phyloP scores from a whole-genome alignment of 2,329 filamentous ascomycete genomes.

The Diaporthe velutina region DNA sequence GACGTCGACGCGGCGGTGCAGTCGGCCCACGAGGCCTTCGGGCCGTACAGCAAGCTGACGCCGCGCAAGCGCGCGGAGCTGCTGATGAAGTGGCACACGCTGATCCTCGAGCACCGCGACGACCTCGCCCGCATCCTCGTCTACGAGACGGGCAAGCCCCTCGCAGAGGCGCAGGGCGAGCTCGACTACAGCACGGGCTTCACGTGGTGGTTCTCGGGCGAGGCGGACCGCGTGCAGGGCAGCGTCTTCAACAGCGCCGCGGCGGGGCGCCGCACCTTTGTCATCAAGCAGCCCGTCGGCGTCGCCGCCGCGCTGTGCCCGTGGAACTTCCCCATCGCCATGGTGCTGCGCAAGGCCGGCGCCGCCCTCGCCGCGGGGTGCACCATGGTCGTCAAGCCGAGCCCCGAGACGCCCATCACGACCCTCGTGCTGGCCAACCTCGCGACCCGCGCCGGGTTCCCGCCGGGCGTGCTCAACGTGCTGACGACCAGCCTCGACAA shows the following conservation, averaged over 20 bases:
- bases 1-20: slow-evolving; percentile 55
- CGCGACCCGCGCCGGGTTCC: slow-evolving; percentile 79
- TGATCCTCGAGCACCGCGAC: slow-evolving; percentile 51
- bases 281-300: slow-evolving; percentile 81
- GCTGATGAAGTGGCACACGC: slow-evolving; percentile 52
- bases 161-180: slow-evolving; percentile 66
- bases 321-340: slow-evolving; percentile 78
- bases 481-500: slow-evolving; percentile 59
- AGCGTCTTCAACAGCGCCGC: slow-evolving; percentile 69
- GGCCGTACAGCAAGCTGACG: slow-evolving; percentile 52
- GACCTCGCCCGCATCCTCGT: slow-evolving; percentile 56
- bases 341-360: slow-evolving; percentile 76
- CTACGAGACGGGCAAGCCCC: slow-evolving; percentile 69
- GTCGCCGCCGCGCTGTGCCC: slow-evolving; percentile 77
- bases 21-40: slow-evolving; percentile 53
- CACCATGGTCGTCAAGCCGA: slow-evolving; percentile 81
- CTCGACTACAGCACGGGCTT: slow-evolving; percentile 68
- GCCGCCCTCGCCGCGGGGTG: slow-evolving; percentile 79
- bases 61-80: slow-evolving; percentile 52
- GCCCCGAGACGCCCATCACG: slow-evolving; percentile 81
- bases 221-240: slow-evolving; percentile 67
- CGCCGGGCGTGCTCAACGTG: slow-evolving; percentile 75
- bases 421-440: slow-evolving; percentile 77
- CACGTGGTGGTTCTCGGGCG: slow-evolving; percentile 68
- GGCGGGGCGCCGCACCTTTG: slow-evolving; percentile 75